These are phyloP conservation scores for Haplosporangium sp. DNA, from an alignment of 371 early-diverging fungal genomes.

Conservation along the genomic window DNA sequence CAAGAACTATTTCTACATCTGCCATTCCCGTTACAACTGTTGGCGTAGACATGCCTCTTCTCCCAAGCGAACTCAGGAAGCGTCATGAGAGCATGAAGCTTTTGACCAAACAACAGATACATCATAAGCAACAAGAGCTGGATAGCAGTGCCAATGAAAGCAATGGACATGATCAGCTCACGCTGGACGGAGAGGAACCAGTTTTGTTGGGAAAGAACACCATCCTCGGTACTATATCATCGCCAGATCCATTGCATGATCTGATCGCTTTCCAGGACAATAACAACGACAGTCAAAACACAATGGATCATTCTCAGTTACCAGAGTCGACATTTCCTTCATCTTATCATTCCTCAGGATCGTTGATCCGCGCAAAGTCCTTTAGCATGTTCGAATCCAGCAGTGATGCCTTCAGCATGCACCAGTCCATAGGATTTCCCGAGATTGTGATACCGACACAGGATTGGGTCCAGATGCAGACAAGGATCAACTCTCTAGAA, in stretches of 20 bases:
- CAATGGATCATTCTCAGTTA: background rate
- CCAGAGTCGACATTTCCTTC: background rate
- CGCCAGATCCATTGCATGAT: background rate
- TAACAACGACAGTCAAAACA: background rate
- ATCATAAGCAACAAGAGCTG: background rate
- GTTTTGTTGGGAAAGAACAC: background rate
- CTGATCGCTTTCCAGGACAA: background rate
- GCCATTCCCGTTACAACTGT: slow-evolving; percentile 5
- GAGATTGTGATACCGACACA: slow-evolving; percentile 34
- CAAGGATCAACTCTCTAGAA: slow-evolving; percentile 39
- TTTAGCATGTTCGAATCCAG: slow-evolving; percentile 35
- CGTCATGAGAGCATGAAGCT: slow-evolving; percentile 21
- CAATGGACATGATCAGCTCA: background rate
- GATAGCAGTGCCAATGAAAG: background rate
- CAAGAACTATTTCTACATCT: background rate
- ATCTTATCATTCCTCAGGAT: slow-evolving; percentile 23
- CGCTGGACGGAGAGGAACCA: background rate
- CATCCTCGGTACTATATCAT: background rate
- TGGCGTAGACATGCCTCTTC: slow-evolving; percentile 5
- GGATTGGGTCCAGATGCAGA: slow-evolving; percentile 47
- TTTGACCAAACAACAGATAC: background rate
- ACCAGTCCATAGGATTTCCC: background rate
- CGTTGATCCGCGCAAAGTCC: slow-evolving; percentile 23
- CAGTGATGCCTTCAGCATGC: background rate
- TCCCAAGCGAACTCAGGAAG: slow-evolving; percentile 26